Percentiles rank a stretch among this genome's conserved stretches.
These are phyloP conservation scores for Suillus placidus DNA, from an alignment of 768 basidiomycete species.

Conservation along the genomic window DNA sequence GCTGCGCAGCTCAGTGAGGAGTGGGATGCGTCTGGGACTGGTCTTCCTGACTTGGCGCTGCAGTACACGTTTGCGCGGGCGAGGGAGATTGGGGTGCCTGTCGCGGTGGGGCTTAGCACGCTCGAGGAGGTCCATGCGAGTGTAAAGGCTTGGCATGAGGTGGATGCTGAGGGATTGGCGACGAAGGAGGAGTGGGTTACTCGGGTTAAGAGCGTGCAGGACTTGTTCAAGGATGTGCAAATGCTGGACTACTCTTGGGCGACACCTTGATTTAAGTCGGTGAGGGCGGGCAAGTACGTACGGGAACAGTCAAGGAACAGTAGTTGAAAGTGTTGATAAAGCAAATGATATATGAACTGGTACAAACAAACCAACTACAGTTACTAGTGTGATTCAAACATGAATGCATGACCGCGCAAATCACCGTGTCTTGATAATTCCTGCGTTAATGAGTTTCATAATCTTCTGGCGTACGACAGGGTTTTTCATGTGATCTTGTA, in stretches of 20 bases:
- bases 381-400: not conserved
- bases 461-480: constrained; percentile 80
- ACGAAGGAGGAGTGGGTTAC: constrained; percentile 48
- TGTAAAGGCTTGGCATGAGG: constrained; percentile 66
- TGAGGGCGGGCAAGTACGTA: not conserved
- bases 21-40: constrained; percentile 41
- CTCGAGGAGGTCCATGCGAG: constrained; percentile 75
- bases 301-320: not conserved
- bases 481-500: constrained; percentile 98
- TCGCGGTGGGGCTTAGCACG: constrained; percentile 74
- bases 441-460: constrained; percentile 87
- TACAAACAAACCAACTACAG: constrained; percentile 2
- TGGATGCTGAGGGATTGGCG: constrained; percentile 42
- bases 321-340: not conserved
- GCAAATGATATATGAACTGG: not conserved
- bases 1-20: constrained; percentile 37
- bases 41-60: constrained; percentile 66
- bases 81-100: constrained; percentile 50
- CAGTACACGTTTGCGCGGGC: constrained; percentile 66
- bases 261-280: constrained; percentile 32
- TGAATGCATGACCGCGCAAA: constrained; percentile 1
- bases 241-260: constrained; percentile 76
- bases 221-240: constrained; percentile 47
- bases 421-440: constrained; percentile 88
- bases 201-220: constrained; percentile 37